phyloP scores from a whole-genome alignment of 2,329 filamentous ascomycete species.

The Curvularia sp. region DNA sequence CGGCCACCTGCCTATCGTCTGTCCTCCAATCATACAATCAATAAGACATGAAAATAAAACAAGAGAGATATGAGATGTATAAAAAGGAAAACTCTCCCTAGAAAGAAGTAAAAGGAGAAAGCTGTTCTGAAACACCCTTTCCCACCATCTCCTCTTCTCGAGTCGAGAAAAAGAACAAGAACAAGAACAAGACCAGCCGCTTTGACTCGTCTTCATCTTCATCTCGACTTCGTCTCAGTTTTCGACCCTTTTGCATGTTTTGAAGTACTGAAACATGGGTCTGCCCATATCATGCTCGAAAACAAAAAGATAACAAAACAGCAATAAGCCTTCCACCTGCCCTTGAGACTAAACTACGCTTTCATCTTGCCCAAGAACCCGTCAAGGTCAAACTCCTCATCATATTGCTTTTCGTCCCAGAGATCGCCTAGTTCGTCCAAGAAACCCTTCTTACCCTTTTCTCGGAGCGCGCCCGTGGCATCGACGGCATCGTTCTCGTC shows the following conservation, averaged over 20 bases:
- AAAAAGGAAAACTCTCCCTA: not conserved
- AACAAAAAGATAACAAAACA: not conserved
- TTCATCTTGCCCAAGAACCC: slow-evolving; percentile 96
- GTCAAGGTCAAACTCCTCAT: slow-evolving; percentile 96
- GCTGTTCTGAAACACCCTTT: not conserved
- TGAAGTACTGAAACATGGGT: not conserved
- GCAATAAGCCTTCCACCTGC: not conserved
- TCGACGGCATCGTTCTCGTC: slow-evolving; percentile 80
- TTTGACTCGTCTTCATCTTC: not conserved
- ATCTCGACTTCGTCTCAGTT: not conserved
- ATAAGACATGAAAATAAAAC: not conserved
- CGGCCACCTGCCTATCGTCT: not conserved
- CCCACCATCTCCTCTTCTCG: not conserved
- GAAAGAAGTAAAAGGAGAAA: not conserved
- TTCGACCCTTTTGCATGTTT: not conserved
- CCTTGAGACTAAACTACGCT: slow-evolving; percentile 35
- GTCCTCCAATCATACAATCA: slow-evolving; percentile 2
- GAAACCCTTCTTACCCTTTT: slow-evolving; percentile 97
- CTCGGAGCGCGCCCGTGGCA: slow-evolving; percentile 87
- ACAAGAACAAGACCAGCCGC: not conserved
- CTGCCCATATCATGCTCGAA: not conserved
- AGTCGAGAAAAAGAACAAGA: not conserved
- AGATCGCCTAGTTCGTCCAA: slow-evolving; percentile 93
- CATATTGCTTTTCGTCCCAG: slow-evolving; percentile 97
- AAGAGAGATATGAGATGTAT: not conserved